These are phyloP conservation scores for Eimeria falciformis DNA, from an alignment of 169 alveolate species.

Conservation along the genomic window DNA sequence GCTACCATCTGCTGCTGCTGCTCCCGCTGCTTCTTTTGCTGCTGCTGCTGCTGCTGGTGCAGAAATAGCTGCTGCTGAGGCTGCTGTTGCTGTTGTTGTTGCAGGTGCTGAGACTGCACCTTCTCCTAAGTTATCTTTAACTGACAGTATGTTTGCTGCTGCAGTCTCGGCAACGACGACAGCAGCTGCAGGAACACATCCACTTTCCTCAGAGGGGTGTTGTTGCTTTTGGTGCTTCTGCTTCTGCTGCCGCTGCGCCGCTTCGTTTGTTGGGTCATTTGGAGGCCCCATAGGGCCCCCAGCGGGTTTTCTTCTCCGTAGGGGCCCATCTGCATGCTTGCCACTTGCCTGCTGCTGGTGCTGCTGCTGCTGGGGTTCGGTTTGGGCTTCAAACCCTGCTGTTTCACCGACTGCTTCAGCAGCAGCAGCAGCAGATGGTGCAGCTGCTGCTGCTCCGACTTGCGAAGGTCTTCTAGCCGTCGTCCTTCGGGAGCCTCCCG, in stretches of 20 bases:
- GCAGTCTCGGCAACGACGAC: not conserved
- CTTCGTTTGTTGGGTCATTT: not conserved
- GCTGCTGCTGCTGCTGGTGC: slow-evolving; percentile 46
- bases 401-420: not conserved
- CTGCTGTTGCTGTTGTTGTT: slow-evolving; percentile 34
- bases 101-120: not conserved
- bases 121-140: not conserved
- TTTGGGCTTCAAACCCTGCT: not conserved
- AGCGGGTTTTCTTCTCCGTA: not conserved
- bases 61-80: not conserved
- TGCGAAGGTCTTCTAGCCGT: not conserved
- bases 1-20: not conserved
- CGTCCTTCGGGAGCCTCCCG: not conserved
- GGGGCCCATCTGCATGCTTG: not conserved
- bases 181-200: not conserved
- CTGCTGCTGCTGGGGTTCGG: not conserved
- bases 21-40: slow-evolving; percentile 41
- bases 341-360: not conserved
- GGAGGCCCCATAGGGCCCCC: not conserved
- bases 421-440: slow-evolving; percentile 21
- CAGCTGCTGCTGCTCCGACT: not conserved
- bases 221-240: not conserved
- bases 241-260: not conserved
- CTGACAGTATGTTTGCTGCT: not conserved
- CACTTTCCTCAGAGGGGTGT: not conserved